phyloP scores from a whole-genome alignment of 164 flowering plant genomes.

The Platanus orientalis region DNA sequence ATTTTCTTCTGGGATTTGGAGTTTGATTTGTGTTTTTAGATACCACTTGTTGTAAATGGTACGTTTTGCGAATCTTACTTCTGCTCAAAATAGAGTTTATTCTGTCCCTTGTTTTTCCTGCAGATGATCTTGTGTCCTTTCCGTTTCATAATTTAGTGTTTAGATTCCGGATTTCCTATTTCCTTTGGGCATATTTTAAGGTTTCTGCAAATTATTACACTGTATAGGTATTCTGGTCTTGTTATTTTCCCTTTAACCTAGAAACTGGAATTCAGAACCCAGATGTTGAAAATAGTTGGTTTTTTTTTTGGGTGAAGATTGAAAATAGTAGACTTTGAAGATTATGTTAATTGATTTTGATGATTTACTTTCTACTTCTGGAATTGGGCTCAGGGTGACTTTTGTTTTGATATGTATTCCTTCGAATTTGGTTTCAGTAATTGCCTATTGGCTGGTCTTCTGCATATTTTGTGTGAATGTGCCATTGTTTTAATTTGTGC shows the following conservation, averaged over 20 bases:
- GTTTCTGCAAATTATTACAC: neutral
- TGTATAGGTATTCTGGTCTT: neutral
- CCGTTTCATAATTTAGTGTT: neutral
- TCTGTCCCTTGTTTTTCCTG: neutral
- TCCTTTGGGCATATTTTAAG: slow-evolving; percentile 1
- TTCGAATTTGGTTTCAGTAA: no score
- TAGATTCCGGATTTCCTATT: neutral
- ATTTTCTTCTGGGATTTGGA: neutral
- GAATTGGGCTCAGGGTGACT: slow-evolving; percentile 3
- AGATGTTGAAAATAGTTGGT: neutral
- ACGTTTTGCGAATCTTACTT: neutral
- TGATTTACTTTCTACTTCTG: neutral
- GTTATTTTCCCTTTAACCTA: neutral
- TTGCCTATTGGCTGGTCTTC: no score
- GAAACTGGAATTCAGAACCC: neutral
- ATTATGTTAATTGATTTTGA: neutral
- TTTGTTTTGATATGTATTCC: neutral
- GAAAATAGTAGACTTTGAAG: no score
- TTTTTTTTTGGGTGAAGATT: no score
- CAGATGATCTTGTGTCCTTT: neutral
- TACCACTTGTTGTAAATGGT: neutral
- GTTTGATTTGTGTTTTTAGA: neutral
- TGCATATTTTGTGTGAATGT: no score
- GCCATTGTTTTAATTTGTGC: no score
- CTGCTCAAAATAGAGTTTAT: slow-evolving; percentile 1